A percentile compares a stretch with the other conserved stretches of the same genome.
These are phyloP conservation scores for Stachybotrys chartarum DNA, from an alignment of 2,329 filamentous ascomycete species.

Conservation along the genomic window DNA sequence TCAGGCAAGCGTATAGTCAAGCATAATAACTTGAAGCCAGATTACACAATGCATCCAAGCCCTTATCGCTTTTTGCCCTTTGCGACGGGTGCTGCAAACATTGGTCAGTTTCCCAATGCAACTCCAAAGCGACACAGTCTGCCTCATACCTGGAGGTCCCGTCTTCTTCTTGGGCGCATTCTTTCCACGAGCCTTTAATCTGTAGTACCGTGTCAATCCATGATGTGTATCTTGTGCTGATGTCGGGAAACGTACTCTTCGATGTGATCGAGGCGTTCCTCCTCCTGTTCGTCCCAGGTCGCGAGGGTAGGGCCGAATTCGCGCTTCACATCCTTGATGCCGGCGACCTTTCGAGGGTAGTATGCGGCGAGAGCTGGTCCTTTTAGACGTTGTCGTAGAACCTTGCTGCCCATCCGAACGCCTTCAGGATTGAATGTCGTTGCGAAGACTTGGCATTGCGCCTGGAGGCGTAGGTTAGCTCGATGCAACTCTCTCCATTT, in stretches of 20 bases:
- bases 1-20: background rate
- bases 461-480: conserved; percentile 41
- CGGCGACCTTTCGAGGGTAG: conserved; percentile 72
- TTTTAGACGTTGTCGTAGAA: conserved; percentile 79
- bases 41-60: background rate
- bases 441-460: conserved; percentile 86
- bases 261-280: conserved; percentile 72
- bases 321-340: conserved; percentile 66
- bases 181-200: conserved; percentile 75
- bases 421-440: conserved; percentile 83
- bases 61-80: conserved; percentile 21
- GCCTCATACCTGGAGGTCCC: conserved; percentile 31
- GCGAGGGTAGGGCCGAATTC: conserved; percentile 60
- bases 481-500: too few species aligned
- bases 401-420: conserved; percentile 79
- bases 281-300: conserved; percentile 68
- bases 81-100: conserved; percentile 13
- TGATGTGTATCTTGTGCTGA: background rate
- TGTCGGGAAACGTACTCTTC: conserved; percentile 42
- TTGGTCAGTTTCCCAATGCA: conserved; percentile 4
- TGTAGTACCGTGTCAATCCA: conserved; percentile 29
- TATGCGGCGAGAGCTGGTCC: conserved; percentile 81
- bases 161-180: conserved; percentile 84
- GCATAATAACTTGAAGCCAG: background rate
- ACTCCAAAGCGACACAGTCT: background rate